Evolutionary conservation across 306 rosid genomes (phyloP), one percentile per base, ranked within the genome.

Genomic region (Begonia peltatifolia): DNA sequence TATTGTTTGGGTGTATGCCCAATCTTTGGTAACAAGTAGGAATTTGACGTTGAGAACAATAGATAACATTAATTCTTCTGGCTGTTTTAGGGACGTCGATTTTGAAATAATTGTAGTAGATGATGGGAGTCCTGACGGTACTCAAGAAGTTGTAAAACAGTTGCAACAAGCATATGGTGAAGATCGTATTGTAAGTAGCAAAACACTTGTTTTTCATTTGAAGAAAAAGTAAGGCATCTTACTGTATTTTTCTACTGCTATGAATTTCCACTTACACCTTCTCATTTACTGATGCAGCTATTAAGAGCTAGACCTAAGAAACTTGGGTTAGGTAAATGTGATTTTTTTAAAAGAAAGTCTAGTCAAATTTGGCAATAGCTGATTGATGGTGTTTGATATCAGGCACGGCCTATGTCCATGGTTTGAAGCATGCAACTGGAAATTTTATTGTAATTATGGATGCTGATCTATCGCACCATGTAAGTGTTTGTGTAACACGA

Each of bases 51-150:
- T 17, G 54, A 17, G 11, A 51, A 20, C 42, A 50, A 38, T 5
- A n/a, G 2, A 8, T 15, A 0, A 50, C 11, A 12, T 5, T n/a
- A 17, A 14, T 52, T 20, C 54, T 10, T 52, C 38, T 22, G 12
- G 48, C 30, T 43, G 54, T 55, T 48, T 52, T 52, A 82, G 97
- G 87, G 86, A 79, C 51, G 84, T 64, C 46, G 88, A 90, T 67
- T 83, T 90, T 64, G 99, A 90, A 77, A 72, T 90, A 25, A 80
- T 90, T 56, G 61, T 90, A 6, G 99, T 86, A 22, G 99, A 86
- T 46, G 99, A 90, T 64, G 99, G 99, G 65, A 86, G 95, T 65
- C 99, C 99, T 12, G 99, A 90, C 66, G 95, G 99, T 57, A 90
- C 99, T 63, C 95, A 90, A 60, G 86, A 83, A 68, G 56, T 83